These are phyloP conservation scores for Pichia sporocuriosa DNA, from an alignment of 805 yeast genomes.

Conservation along the genomic window DNA sequence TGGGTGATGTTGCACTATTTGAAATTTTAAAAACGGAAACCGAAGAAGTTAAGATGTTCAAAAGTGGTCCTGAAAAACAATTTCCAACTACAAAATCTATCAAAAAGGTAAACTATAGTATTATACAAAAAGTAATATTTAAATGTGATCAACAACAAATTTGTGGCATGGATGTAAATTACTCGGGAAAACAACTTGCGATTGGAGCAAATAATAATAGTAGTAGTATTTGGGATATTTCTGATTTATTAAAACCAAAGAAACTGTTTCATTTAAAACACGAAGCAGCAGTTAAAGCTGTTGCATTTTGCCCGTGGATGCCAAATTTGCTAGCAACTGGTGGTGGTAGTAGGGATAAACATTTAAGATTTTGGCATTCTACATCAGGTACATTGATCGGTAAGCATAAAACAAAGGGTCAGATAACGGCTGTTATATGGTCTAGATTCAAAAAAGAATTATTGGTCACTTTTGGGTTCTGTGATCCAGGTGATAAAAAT, in stretches of 20 bases:
- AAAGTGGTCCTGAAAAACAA: not conserved
- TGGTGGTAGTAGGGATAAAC: constrained; percentile 78
- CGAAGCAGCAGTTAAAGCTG: constrained; percentile 82
- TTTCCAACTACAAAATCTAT: too few relatives aligned
- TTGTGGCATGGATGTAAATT: constrained; percentile 60
- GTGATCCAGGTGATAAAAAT: constrained; percentile 41
- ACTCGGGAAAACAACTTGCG: constrained; percentile 51
- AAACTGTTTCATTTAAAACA: constrained; percentile 52
- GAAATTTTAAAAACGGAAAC: constrained; percentile 19
- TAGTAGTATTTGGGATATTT: constrained; percentile 71
- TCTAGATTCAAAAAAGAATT: constrained; percentile 55
- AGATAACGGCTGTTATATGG: constrained; percentile 79
- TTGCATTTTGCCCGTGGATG: constrained; percentile 90
- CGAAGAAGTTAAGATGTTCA: not conserved
- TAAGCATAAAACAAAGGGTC: constrained; percentile 54
- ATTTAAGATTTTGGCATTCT: constrained; percentile 84
- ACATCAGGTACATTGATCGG: constrained; percentile 64
- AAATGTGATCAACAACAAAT: constrained; percentile 51
- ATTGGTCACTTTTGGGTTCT: constrained; percentile 78
- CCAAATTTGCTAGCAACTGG: constrained; percentile 78
- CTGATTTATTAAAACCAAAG: constrained; percentile 34
- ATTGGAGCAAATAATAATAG: constrained; percentile 82
- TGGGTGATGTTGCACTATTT: constrained; percentile 49
- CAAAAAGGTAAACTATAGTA: constrained; percentile 6
- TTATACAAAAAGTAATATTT: constrained; percentile 25